Base-by-base conservation (phyloP, 2,329 filamentous ascomycete genomes). In the Anthostomella pinea region DNA sequence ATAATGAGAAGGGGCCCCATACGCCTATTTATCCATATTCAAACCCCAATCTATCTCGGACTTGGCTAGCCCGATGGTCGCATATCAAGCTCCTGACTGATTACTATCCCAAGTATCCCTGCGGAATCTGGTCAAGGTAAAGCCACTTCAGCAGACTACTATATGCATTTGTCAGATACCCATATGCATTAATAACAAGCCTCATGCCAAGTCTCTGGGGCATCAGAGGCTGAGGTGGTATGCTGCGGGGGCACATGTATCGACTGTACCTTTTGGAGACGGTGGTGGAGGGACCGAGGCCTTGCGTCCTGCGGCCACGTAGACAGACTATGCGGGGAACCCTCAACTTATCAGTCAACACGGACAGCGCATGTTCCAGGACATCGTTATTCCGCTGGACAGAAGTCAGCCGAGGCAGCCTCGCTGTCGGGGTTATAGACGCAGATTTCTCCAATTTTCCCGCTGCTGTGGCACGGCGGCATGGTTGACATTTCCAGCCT, bases 21-120 rank as follows among this genome's bases (percentile, higher is more conserved):
- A 35, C 20, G 23, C 23, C 38, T 24, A 54, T 56, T 56, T 56
- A 53, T 52, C 51, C 51, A 54, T 45, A 54, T 53, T 42, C 41
- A 42, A 24, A 29, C 22, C 11, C 35, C 45, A 53, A 56, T 54
- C 35, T 41, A 46, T 37, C 30, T 18, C 23, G 30, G 36, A 37
- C 22, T 41, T 43, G 29, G 27, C 30, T 41, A 43, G 41, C 44
- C 41, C 42, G 20, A 3, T 27, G 7, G 23, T 32, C 31, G 30
- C 22, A 34, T 34, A 27, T 30, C 21, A 20, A 26, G 35, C 24
- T 42, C 45, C 30, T 39, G 43, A 20, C 36, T 11, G 18, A 19
- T 35, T 35, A 23, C 30, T 33, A 43, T 46, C 32, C n/a, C n/a
- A n/a, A n/a, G n/a, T n/a, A n/a, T n/a, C n/a, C n/a, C n/a, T n/a